phyloP scores from a whole-genome alignment of 1,139 yeast species.

The Martiniozyma asiatica region DNA sequence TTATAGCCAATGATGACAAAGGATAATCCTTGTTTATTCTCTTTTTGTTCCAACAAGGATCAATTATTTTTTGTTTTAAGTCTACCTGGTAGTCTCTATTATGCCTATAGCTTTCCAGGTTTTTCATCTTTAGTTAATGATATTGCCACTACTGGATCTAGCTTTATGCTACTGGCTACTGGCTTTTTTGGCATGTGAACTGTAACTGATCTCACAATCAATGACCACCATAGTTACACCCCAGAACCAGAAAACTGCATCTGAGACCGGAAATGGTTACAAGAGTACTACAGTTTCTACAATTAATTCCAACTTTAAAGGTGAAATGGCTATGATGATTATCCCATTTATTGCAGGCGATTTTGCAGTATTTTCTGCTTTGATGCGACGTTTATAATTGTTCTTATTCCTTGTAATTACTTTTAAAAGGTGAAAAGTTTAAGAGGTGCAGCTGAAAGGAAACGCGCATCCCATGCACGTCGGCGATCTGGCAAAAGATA shows the following conservation, averaged over 20 bases:
- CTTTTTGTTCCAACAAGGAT: conserved; percentile 53
- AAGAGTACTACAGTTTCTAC: conserved; percentile 2
- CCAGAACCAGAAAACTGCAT: conserved; percentile 15
- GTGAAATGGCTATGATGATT: conserved; percentile 5
- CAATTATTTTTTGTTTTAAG: conserved; percentile 53
- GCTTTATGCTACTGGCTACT: conserved; percentile 20
- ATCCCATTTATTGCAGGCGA: conserved; percentile 7
- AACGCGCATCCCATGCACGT: no score
- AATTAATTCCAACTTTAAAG: conserved; percentile 6
- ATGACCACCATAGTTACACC: conserved; percentile 15
- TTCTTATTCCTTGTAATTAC: background rate
- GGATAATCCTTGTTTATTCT: conserved; percentile 56
- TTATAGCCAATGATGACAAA: conserved; percentile 44
- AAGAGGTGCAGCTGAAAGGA: no score
- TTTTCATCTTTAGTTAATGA: conserved; percentile 30
- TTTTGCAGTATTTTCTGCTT: conserved; percentile 8
- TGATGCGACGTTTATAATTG: conserved; percentile 1
- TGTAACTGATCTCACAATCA: conserved; percentile 15
- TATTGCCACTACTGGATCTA: conserved; percentile 2
- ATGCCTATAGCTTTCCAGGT: conserved; percentile 61
- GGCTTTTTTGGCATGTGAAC: conserved; percentile 31
- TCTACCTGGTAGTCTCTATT: conserved; percentile 31
- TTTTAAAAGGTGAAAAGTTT: background rate
- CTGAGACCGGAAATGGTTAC: no score
- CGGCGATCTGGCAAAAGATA: no score